phyloP scores from a whole-genome alignment of 768 basidiomycete genomes.

The Suillus plorans region DNA sequence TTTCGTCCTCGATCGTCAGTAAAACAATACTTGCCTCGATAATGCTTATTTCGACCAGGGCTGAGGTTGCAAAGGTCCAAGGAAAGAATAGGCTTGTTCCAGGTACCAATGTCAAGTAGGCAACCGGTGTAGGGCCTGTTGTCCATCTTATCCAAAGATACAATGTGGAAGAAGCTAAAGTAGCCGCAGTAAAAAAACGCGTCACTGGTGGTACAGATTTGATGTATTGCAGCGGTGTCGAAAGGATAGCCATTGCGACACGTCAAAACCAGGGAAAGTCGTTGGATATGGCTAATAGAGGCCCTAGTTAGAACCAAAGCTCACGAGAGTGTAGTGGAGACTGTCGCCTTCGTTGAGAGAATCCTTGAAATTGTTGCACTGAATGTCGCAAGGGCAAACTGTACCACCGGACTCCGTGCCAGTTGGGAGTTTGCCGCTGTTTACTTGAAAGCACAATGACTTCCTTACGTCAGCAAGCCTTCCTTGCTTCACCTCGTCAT shows the following conservation, averaged over 20 bases:
- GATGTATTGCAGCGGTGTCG: constrained; percentile 66
- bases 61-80: constrained; percentile 92
- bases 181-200: constrained; percentile 65
- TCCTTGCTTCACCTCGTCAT: constrained; percentile 17
- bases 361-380: constrained; percentile 4
- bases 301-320: background rate
- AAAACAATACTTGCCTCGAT: constrained; percentile 64
- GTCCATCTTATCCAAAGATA: constrained; percentile 68
- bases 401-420: background rate
- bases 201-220: constrained; percentile 79
- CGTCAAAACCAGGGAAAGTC: background rate
- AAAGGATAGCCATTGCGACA: constrained; percentile 67
- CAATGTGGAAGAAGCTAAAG: constrained; percentile 54
- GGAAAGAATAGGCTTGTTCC: constrained; percentile 82
- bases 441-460: constrained; percentile 18
- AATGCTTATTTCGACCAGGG: constrained; percentile 80
- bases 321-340: background rate
- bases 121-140: constrained; percentile 40
- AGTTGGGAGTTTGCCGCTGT: constrained; percentile 23
- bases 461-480: constrained; percentile 31
- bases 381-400: constrained; percentile 5
- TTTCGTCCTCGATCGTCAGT: background rate
- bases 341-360: background rate
- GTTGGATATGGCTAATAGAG: background rate
- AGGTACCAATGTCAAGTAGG: constrained; percentile 80